Percentiles rank a stretch among this genome's conserved stretches.
These are phyloP conservation scores for Starmera stellimalicola DNA, from an alignment of 1,139 yeast genomes.

Conservation along the genomic window DNA sequence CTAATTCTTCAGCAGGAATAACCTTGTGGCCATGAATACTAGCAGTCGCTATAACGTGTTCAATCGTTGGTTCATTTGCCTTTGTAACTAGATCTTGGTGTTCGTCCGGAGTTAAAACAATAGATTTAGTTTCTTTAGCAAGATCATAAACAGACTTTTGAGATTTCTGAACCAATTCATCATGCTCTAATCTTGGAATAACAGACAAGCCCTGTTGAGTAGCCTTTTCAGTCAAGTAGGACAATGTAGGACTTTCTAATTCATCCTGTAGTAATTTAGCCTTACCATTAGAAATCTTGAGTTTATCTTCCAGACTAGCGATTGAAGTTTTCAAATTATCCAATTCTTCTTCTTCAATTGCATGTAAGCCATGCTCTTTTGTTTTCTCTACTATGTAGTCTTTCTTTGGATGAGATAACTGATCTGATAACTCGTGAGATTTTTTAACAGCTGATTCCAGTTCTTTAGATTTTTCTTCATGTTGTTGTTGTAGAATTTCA, in stretches of 20 bases:
- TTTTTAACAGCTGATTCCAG: conserved; percentile 1
- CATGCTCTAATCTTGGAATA: conserved; percentile 23
- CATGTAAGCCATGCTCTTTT: conserved; percentile 2
- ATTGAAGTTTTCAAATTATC: conserved; percentile 4
- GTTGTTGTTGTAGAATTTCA: neutral
- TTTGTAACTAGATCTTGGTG: conserved; percentile 12
- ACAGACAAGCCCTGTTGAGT: conserved; percentile 20
- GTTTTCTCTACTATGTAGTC: conserved; percentile 24
- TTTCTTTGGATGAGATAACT: conserved; percentile 15
- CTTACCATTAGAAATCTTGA: conserved; percentile 14
- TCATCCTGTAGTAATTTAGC: conserved; percentile 8
- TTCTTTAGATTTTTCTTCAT: conserved; percentile 9
- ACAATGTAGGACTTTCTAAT: conserved; percentile 17
- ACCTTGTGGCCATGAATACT: conserved; percentile 19
- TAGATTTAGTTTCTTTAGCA: conserved; percentile 10
- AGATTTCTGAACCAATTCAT: conserved; percentile 14
- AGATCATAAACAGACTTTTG: conserved; percentile 22
- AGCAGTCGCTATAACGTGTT: conserved; percentile 18
- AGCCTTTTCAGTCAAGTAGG: conserved; percentile 20
- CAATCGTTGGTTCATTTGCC: conserved; percentile 24
- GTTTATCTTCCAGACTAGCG: conserved; percentile 12
- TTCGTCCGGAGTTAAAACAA: conserved; percentile 23
- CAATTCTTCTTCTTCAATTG: conserved; percentile 4
- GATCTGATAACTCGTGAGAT: conserved; percentile 6
- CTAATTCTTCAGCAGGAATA: conserved; percentile 18